A percentile compares a stretch with the other conserved stretches of the same genome.
phyloP scores from a whole-genome alignment of 352 stramenopile species.

The Pythium periplocum region DNA sequence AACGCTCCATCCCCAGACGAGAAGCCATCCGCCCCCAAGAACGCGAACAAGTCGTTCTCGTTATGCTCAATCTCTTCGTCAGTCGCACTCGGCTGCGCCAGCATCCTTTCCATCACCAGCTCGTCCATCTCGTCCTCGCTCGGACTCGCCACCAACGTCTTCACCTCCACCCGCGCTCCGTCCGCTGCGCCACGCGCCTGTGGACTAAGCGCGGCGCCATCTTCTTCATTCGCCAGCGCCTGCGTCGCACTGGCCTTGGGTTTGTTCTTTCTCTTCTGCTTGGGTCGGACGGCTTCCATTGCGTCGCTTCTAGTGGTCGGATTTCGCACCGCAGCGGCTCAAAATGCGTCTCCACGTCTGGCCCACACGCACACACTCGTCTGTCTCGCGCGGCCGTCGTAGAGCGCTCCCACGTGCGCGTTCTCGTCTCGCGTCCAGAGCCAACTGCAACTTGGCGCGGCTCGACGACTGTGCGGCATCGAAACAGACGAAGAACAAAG shows the following conservation, averaged over 20 bases:
- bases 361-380: no score
- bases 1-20: no score
- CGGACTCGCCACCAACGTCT: not conserved
- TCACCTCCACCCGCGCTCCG: not conserved
- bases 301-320: not conserved
- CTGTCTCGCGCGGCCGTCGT: no score
- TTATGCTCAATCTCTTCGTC: slow-evolving; percentile 48
- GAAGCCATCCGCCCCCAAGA: slow-evolving; percentile 22
- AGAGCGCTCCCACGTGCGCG: no score
- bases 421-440: no score
- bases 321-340: no score
- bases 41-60: slow-evolving; percentile 47
- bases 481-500: no score
- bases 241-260: slow-evolving; percentile 10
- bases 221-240: not conserved
- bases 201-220: not conserved
- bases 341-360: no score
- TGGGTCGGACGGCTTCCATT: slow-evolving; percentile 23
- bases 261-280: slow-evolving; percentile 20
- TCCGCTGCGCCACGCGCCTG: not conserved
- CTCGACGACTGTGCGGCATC: no score
- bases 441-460: no score
- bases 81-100: no score
- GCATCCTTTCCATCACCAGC: not conserved
- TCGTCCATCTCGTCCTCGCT: slow-evolving; percentile 3